These are phyloP conservation scores for Neotropicomus parvogracilis DNA, from an alignment of 1,284 basidiomycete species.

Conservation along the genomic window DNA sequence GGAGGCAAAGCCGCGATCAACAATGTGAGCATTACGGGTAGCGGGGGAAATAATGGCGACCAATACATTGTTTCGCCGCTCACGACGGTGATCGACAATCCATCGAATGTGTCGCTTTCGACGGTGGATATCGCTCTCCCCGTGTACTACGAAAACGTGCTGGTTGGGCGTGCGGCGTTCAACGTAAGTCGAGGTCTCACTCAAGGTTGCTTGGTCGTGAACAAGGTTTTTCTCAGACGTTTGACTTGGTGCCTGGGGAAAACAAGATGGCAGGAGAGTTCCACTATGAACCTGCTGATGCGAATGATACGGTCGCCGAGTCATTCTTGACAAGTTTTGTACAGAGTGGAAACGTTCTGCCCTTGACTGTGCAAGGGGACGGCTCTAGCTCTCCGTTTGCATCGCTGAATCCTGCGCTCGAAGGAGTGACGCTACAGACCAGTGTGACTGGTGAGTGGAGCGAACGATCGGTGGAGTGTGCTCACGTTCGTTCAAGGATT, in stretches of 20 bases:
- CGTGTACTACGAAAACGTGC: conserved; percentile 53
- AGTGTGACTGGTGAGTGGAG: conserved; percentile 43
- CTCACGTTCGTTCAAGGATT: conserved; percentile 36
- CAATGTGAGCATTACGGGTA: conserved; percentile 57
- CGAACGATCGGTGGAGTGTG: background rate
- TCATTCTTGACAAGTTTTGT: conserved; percentile 55
- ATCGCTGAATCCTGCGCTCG: conserved; percentile 57
- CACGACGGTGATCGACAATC: conserved; percentile 56
- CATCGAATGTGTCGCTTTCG: conserved; percentile 64
- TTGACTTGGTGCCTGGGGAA: conserved; percentile 57
- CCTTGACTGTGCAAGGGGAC: conserved; percentile 60
- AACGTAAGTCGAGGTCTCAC: conserved; percentile 40
- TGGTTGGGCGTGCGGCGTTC: conserved; percentile 57
- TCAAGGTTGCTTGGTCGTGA: background rate
- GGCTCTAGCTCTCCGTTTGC: conserved; percentile 57
- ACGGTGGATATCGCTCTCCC: conserved; percentile 60
- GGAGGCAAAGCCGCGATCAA: conserved; percentile 46
- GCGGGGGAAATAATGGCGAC: conserved; percentile 54
- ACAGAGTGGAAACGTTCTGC: conserved; percentile 44
- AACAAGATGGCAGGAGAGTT: conserved; percentile 59
- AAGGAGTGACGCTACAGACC: conserved; percentile 51
- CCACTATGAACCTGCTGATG: conserved; percentile 61
- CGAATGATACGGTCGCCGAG: conserved; percentile 62
- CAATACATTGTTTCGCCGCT: conserved; percentile 55
- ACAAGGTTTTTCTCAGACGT: conserved; percentile 37